A percentile compares a stretch with the other conserved stretches of the same genome.
Evolutionary conservation across 768 basidiomycete species (phyloP).

Genomic region (Ramaria rubella): DNA sequence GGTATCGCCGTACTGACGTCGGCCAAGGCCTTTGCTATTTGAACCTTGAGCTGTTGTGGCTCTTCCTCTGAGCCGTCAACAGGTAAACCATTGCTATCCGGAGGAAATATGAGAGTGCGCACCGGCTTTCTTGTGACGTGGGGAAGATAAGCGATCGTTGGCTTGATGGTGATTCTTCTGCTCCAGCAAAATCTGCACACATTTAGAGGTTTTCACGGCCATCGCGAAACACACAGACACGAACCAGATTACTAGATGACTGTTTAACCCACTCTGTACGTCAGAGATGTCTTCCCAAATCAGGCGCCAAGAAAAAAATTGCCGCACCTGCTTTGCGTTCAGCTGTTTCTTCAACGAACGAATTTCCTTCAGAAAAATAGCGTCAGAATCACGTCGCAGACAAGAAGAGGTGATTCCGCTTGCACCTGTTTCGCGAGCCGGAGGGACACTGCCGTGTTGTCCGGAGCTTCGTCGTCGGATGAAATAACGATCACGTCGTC

Average conservation of each 20-base stretch:
- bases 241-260: neutral
- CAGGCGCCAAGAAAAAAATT: neutral
- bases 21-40: neutral
- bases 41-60: too few species aligned
- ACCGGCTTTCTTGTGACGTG: neutral
- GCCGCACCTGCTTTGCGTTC: neutral
- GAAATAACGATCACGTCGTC: neutral
- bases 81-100: neutral
- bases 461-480: neutral
- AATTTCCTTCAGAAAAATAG: neutral
- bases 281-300: neutral
- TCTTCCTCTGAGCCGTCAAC: neutral
- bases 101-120: neutral
- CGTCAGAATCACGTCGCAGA: neutral
- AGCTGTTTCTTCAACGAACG: neutral
- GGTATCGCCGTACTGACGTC: neutral
- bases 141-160: neutral
- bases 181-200: neutral
- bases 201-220: neutral
- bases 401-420: neutral
- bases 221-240: neutral
- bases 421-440: neutral
- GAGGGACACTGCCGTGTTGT: neutral
- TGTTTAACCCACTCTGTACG: neutral
- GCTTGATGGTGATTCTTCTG: neutral